These are phyloP conservation scores for Candida quercuum DNA, from an alignment of 805 yeast genomes.

Conservation along the genomic window DNA sequence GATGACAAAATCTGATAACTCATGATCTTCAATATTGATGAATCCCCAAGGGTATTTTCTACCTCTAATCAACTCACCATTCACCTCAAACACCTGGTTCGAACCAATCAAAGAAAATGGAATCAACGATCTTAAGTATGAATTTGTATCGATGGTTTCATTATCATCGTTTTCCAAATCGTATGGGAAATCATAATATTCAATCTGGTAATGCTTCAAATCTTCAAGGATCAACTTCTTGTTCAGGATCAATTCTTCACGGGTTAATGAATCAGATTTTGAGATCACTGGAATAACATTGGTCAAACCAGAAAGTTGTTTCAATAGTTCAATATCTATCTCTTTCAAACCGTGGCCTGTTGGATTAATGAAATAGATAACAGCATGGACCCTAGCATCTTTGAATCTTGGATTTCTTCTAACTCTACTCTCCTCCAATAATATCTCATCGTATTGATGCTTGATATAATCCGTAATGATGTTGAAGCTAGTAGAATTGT, in stretches of 20 bases:
- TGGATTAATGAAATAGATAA: slow-evolving; percentile 73
- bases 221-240: slow-evolving; percentile 75
- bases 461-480: slow-evolving; percentile 72
- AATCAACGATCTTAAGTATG: slow-evolving; percentile 54
- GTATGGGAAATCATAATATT: slow-evolving; percentile 69
- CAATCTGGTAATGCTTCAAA: slow-evolving; percentile 62
- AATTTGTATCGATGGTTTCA: slow-evolving; percentile 60
- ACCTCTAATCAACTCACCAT: slow-evolving; percentile 37
- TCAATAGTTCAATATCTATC: slow-evolving; percentile 75
- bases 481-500: slow-evolving; percentile 62
- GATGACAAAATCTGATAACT: slow-evolving; percentile 72
- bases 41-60: slow-evolving; percentile 57
- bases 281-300: slow-evolving; percentile 84
- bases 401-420: slow-evolving; percentile 82
- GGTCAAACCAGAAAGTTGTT: slow-evolving; percentile 69
- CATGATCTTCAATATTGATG: slow-evolving; percentile 64
- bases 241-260: slow-evolving; percentile 68
- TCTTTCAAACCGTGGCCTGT: slow-evolving; percentile 80
- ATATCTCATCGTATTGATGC: slow-evolving; percentile 78
- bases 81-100: slow-evolving; percentile 49
- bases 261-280: slow-evolving; percentile 81
- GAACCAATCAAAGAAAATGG: slow-evolving; percentile 73
- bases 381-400: slow-evolving; percentile 76
- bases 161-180: slow-evolving; percentile 50
- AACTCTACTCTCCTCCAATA: slow-evolving; percentile 74